Conservation (phyloP, 768 basidiomycete genomes). For the Plicaturopsis crispa region DNA sequence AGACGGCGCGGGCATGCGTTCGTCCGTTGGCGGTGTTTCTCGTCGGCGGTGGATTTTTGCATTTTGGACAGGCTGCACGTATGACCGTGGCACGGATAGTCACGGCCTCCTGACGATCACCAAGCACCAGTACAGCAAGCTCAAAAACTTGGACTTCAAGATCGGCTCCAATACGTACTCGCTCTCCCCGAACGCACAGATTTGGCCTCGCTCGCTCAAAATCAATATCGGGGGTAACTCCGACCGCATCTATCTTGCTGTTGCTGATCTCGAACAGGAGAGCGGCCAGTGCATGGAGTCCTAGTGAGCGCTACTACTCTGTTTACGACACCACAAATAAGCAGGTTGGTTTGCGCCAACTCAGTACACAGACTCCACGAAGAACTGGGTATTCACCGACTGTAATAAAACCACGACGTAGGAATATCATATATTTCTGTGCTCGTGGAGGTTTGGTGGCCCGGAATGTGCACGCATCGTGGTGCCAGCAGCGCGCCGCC, state of each 20-base stretch:
- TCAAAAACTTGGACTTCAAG: conserved; percentile 52
- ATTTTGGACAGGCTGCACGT: no score
- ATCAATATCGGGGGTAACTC: conserved; percentile 23
- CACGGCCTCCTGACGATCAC: conserved; percentile 53
- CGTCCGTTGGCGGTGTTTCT: conserved; percentile 17
- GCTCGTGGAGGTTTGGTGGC: no score
- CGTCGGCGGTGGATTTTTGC: no score
- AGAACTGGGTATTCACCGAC: no score
- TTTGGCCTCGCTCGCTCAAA: conserved; percentile 29
- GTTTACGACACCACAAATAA: conserved; percentile 26
- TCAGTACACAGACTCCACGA: no score
- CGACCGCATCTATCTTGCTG: conserved; percentile 25
- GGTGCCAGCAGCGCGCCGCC: no score
- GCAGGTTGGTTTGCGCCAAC: no score
- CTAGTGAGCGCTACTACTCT: conserved; percentile 32
- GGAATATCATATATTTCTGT: no score
- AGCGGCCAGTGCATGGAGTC: conserved; percentile 26
- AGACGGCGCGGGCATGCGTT: conserved; percentile 19
- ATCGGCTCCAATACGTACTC: conserved; percentile 31
- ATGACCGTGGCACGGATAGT: no score
- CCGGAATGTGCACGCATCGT: no score
- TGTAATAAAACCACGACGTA: no score
- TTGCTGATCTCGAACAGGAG: conserved; percentile 12
- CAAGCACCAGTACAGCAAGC: conserved; percentile 35
- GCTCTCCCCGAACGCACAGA: conserved; percentile 31